Base-by-base conservation (phyloP, 148 eudicot genomes). In the Pouteria glomerata region DNA sequence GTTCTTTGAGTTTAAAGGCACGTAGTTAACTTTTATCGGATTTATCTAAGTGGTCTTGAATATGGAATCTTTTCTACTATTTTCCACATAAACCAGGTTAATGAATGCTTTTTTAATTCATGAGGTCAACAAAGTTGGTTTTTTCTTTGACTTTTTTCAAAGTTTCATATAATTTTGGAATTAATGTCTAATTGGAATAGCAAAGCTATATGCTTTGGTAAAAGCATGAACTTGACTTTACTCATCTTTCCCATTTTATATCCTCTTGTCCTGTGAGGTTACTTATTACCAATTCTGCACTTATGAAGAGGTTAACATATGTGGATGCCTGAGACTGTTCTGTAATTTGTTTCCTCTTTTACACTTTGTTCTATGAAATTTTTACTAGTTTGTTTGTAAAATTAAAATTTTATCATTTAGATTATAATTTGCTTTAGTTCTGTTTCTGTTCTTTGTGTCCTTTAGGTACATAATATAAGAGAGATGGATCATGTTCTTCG, bases 401-500 rank as follows among this genome's bases (percentile, higher is more conserved):
- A 47, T 14, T 47, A 47, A 27, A 70, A 18, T 0, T 41, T 24
- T 21, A 16, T 39, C 10, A 18, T 57, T 35, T n/a, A 19, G 3
- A 44, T n/a, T n/a, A 2, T 13, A 47, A 30, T 1, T n/a, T 21
- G 23, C 26, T 73, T 44, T 74, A 19, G n/a, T 55, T 2, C 19
- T 45, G 37, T 2, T 63, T 33, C 35, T 57, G 51, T 14, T 14
- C 51, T 47, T 55, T 47, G 14, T 64, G 11, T n/a, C 50, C 65
- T 29, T 7, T 51, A 93, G 98, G 98, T 93, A 47, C 98, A 93
- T 59, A 80, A 89, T 84, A 97, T 85, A 76, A 85, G 83, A 72
- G 98, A 95, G 82, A 85, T 95, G 90, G 98, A 95, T 56, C 97
- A 96, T 15, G 90, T 91, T 39, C 96, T 95, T 37, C 86, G 67